A percentile compares a stretch with the other conserved stretches of the same genome.
Conservation (phyloP, 2,329 filamentous ascomycete genomes). For the Cyclaneusma minus region DNA sequence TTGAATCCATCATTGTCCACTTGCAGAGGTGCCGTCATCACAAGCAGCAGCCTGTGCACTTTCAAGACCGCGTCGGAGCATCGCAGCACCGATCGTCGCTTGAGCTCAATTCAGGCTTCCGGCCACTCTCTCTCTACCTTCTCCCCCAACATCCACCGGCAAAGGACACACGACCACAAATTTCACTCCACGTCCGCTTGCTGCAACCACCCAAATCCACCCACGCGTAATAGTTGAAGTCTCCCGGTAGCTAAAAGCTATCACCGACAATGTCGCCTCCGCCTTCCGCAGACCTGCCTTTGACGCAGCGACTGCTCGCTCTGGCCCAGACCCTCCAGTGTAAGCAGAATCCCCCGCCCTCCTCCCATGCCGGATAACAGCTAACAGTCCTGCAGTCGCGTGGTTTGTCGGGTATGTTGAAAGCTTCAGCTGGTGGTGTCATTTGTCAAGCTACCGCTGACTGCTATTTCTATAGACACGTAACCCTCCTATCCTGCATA, state of each 20-base stretch:
- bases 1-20: too few relatives aligned
- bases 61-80: too few relatives aligned
- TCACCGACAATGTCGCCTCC: conserved; percentile 16
- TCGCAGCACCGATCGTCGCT: too few relatives aligned
- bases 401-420: conserved; percentile 68
- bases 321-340: conserved; percentile 89
- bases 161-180: too few relatives aligned
- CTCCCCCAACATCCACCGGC: too few relatives aligned
- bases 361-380: conserved; percentile 12
- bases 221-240: too few relatives aligned
- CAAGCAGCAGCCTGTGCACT: too few relatives aligned
- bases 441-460: conserved; percentile 4
- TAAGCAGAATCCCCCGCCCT: conserved; percentile 30
- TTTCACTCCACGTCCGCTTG: too few relatives aligned
- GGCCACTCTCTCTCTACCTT: too few relatives aligned
- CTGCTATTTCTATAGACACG: conserved; percentile 42
- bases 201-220: too few relatives aligned
- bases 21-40: too few relatives aligned
- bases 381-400: conserved; percentile 40
- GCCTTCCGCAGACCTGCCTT: conserved; percentile 16
- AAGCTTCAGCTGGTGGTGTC: conserved; percentile 3
- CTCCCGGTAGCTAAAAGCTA: neutral
- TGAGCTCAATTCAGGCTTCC: too few relatives aligned
- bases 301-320: conserved; percentile 44
- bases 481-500: conserved; percentile 71